Conservation (phyloP, 768 basidiomycete species). For the Vararia minispora region DNA sequence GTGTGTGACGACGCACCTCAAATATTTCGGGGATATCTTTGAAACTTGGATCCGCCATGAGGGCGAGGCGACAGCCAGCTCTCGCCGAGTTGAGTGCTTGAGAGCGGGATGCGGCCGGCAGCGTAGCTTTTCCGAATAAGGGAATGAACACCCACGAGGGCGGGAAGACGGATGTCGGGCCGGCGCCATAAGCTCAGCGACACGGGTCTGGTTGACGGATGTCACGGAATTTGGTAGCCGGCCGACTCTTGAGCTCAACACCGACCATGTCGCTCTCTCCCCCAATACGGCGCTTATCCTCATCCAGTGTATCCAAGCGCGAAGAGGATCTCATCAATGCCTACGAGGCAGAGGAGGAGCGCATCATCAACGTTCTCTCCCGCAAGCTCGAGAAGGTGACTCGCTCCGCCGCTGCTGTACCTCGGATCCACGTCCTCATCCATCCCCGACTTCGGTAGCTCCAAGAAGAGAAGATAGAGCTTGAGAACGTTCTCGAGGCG, state of each 20-base stretch:
- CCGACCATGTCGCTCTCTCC: conserved; percentile 34
- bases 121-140: no score
- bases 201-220: no score
- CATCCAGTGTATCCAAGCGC: no score
- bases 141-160: no score
- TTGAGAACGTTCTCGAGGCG: conserved; percentile 75
- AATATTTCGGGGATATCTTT: conserved; percentile 96
- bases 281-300: conserved; percentile 48
- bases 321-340: conserved; percentile 78
- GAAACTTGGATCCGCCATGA: conserved; percentile 56
- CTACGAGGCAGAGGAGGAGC: conserved; percentile 85
- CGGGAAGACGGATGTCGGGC: no score
- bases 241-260: no score
- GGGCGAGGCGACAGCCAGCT: no score
- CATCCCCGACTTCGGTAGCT: conserved; percentile 35
- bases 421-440: conserved; percentile 1
- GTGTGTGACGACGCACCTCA: conserved; percentile 45
- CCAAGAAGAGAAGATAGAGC: conserved; percentile 72
- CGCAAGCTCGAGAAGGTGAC: conserved; percentile 75
- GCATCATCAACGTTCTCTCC: conserved; percentile 74
- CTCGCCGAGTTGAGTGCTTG: no score
- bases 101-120: no score
- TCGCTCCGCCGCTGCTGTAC: background rate
- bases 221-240: no score
- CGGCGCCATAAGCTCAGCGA: no score